Conservation (phyloP, 306 rosid species). For the Trifolium subterraneum region DNA sequence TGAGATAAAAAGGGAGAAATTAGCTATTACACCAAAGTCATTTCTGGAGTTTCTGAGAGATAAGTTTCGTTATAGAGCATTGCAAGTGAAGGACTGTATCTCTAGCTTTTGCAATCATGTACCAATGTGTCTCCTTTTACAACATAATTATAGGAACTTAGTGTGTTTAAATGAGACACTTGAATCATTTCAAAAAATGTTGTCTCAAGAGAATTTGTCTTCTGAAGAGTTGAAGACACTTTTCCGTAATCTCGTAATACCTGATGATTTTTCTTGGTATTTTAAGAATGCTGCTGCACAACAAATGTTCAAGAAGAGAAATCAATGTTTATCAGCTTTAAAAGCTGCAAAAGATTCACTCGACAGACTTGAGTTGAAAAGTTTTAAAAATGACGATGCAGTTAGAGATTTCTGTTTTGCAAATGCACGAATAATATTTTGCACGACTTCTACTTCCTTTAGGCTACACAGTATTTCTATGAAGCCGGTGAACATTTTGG, state of each 20-base stretch:
- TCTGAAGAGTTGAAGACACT: constrained; percentile 40
- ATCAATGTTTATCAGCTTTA: constrained; percentile 49
- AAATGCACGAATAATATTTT: constrained; percentile 62
- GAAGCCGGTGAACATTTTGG: constrained; percentile 54
- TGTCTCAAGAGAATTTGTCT: constrained; percentile 31
- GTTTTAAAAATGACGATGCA: background rate
- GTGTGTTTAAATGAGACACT: background rate
- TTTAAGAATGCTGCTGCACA: background rate
- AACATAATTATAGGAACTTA: background rate
- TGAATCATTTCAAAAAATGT: constrained; percentile 8
- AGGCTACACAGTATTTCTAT: constrained; percentile 47
- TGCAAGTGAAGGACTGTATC: background rate
- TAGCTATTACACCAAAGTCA: background rate
- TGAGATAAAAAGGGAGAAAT: background rate
- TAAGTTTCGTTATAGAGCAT: background rate
- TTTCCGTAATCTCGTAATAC: constrained; percentile 23
- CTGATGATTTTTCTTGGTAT: background rate
- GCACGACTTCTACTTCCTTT: constrained; percentile 64
- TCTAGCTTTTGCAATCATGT: background rate
- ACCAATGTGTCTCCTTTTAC: background rate
- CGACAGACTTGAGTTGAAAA: constrained; percentile 39
- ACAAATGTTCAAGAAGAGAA: constrained; percentile 37
- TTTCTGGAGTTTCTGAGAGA: background rate
- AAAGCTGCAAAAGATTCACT: constrained; percentile 45
- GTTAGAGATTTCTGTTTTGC: constrained; percentile 56